Evolutionary conservation across 805 yeast genomes (phyloP), one percentile per base, ranked within the genome.

Genomic region (Ogataea minuta): DNA sequence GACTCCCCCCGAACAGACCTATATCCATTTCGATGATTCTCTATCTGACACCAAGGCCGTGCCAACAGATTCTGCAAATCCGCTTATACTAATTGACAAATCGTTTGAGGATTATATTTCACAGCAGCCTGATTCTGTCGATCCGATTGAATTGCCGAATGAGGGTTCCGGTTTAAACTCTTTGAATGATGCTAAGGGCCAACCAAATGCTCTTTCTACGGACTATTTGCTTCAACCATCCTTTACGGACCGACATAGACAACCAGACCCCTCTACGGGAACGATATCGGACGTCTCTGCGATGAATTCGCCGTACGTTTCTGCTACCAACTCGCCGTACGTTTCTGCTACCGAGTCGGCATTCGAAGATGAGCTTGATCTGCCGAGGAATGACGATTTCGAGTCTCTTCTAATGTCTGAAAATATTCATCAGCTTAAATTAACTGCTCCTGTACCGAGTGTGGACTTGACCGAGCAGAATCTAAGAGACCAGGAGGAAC

Each of bases 301-400:
- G 7, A 32, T 53, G 4, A 50, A 48, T 16, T 53, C 59, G 2
- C 62, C 63, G 9, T 56, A 51, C 26, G 33, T 49, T 7, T 54
- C 63, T 1, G 48, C 46, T 9, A 32, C 54, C 4, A 50, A 48
- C 16, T 53, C 59, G 2, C 62, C 63, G 9, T 56, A 51, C 26
- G 33, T 52, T 9, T 52, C 61, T 3, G 60, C 57, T 9, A 45
- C 45, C 5, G 59, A 55, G 31, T 56, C 59, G 6, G 28, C 44
- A 4, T 41, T 45, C 13, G 56, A 47, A 6, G 60, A 50, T 9
- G 54, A 52, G 13, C 50, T 48, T 23, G 35, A 37, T 16, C 36
- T 23, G 9, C 36, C 36, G 9, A 40, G 35, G 17, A 12, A 25
- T 15, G 49, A 43, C 20, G 54, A 52, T n/a, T 33, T 39, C 4